These are phyloP conservation scores for Aureobasidium melanogenum DNA, from an alignment of 2,329 filamentous ascomycete species.

Conservation along the genomic window DNA sequence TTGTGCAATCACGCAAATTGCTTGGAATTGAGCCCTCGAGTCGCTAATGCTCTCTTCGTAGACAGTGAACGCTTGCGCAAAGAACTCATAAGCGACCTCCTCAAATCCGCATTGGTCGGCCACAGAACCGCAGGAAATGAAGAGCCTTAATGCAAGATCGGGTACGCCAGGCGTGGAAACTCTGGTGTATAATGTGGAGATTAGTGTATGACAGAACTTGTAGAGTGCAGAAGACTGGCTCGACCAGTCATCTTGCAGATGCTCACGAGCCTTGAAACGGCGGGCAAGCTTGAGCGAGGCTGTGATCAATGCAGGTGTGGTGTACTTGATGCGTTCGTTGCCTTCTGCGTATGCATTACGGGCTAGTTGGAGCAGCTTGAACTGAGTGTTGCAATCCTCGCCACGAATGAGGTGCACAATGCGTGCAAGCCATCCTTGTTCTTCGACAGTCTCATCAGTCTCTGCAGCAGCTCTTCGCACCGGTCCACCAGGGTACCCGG, in stretches of 20 bases:
- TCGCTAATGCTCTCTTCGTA: conserved; percentile 96
- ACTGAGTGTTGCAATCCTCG: conserved; percentile 84
- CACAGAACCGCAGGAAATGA: conserved; percentile 84
- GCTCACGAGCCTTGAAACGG: conserved; percentile 81
- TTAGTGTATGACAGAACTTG: conserved; percentile 86
- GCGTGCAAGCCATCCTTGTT: conserved; percentile 92
- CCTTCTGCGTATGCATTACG: conserved; percentile 83
- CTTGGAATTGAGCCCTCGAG: conserved; percentile 94
- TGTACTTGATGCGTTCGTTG: conserved; percentile 92
- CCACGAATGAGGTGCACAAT: conserved; percentile 81
- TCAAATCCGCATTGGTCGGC: conserved; percentile 88
- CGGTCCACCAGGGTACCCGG: conserved; percentile 72
- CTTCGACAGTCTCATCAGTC: conserved; percentile 95
- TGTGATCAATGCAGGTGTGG: conserved; percentile 85
- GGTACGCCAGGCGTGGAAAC: conserved; percentile 65
- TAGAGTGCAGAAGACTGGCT: conserved; percentile 72
- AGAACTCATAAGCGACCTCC: conserved; percentile 96
- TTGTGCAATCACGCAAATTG: conserved; percentile 86
- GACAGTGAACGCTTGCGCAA: conserved; percentile 94
- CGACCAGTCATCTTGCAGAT: conserved; percentile 69
- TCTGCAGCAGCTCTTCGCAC: conserved; percentile 66
- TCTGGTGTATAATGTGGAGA: conserved; percentile 80
- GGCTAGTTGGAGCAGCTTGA: conserved; percentile 81
- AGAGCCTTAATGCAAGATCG: conserved; percentile 80
- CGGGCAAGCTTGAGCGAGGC: conserved; percentile 82